phyloP scores from a whole-genome alignment of 305 asterid genomes.

The Striga hermonthica region DNA sequence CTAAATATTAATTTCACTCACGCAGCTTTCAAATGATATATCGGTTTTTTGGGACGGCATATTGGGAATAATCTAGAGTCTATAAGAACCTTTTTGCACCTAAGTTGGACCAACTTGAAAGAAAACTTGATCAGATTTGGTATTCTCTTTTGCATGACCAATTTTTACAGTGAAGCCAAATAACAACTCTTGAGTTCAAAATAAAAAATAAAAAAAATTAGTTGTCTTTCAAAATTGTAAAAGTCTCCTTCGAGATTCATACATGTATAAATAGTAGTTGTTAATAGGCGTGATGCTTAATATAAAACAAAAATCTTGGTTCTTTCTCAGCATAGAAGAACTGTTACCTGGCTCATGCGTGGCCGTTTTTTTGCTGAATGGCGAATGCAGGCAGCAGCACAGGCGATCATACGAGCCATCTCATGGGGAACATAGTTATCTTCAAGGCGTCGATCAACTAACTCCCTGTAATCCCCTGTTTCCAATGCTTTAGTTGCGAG shows the following conservation, averaged over 20 bases:
- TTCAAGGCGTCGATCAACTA: constrained; percentile 57
- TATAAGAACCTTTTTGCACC: not conserved
- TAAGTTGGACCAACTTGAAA: not conserved
- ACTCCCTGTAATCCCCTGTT: constrained; percentile 44
- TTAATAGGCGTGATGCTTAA: not conserved
- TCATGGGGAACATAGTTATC: constrained; percentile 46
- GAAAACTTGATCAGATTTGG: too few relatives aligned
- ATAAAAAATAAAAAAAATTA: not conserved
- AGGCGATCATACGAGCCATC: constrained; percentile 53
- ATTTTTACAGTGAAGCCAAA: not conserved
- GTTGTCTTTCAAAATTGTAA: not conserved
- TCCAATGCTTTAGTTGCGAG: constrained; percentile 44
- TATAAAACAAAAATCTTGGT: not conserved
- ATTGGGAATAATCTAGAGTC: too few relatives aligned
- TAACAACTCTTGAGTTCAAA: not conserved
- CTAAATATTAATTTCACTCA: too few relatives aligned
- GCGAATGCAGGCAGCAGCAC: constrained; percentile 62
- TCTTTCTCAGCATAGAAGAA: not conserved
- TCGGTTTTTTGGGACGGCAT: too few relatives aligned
- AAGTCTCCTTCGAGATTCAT: not conserved
- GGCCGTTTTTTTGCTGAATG: constrained; percentile 76
- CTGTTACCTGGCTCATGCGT: constrained; percentile 66
- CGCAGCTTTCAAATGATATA: too few relatives aligned
- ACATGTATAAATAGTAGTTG: not conserved
- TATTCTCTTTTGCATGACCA: too few relatives aligned